Evolutionary conservation across 768 basidiomycete species (phyloP).

Genomic region (Naganishia vishniacii): DNA sequence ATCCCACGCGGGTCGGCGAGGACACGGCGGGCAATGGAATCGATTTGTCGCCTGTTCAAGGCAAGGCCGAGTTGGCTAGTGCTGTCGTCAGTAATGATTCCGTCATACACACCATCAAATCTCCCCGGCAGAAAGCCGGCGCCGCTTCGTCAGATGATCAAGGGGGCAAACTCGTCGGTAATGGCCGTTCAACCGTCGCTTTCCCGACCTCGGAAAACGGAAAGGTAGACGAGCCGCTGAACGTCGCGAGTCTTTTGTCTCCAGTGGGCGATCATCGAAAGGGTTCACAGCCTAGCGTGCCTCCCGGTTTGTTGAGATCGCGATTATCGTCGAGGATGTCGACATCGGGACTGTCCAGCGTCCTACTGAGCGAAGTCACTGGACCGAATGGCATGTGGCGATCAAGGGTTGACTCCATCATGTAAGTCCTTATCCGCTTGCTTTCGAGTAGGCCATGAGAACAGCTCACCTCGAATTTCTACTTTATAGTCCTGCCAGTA

Average conservation of each 20-base stretch:
- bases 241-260: neutral
- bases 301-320: constrained; percentile 22
- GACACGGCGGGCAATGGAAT: neutral
- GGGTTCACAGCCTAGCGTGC: neutral
- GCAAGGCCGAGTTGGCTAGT: neutral
- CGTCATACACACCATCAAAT: neutral
- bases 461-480: no score
- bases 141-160: neutral
- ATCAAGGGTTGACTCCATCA: constrained; percentile 78
- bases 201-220: constrained; percentile 6
- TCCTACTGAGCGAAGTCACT: constrained; percentile 36
- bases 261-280: constrained; percentile 4
- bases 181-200: neutral
- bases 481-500: constrained; percentile 43
- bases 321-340: constrained; percentile 25
- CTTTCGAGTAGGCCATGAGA: constrained; percentile 6
- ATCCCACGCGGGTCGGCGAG: neutral
- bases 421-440: constrained; percentile 55
- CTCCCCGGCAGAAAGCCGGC: neutral
- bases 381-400: constrained; percentile 58
- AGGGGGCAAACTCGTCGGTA: neutral
- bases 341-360: constrained; percentile 26
- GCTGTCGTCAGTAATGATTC: constrained; percentile 3
- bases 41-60: neutral
- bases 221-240: neutral